Conservation (phyloP, 768 basidiomycete genomes). For the Lactarius sp. region DNA sequence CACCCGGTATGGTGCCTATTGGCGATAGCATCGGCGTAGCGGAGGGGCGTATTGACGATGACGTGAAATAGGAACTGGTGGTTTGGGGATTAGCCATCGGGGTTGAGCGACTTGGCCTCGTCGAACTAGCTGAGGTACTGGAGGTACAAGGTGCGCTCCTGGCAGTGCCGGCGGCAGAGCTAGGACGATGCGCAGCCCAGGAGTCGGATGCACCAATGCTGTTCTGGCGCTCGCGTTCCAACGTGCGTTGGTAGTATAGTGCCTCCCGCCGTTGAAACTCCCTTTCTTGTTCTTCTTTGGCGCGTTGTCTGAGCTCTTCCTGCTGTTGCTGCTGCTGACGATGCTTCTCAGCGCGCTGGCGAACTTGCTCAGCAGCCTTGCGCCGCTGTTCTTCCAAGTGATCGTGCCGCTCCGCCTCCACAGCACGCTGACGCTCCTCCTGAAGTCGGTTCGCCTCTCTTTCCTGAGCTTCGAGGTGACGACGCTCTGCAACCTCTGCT, state of each 20-base stretch:
- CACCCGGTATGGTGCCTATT: slow-evolving; percentile 13
- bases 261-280: slow-evolving; percentile 26
- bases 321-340: slow-evolving; percentile 30
- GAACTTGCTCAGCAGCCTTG: slow-evolving; percentile 32
- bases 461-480: slow-evolving; percentile 1
- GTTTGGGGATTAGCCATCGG: slow-evolving; percentile 22
- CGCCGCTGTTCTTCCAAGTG: slow-evolving; percentile 33
- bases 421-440: slow-evolving; percentile 13
- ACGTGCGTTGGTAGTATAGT: slow-evolving; percentile 19
- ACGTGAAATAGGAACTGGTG: slow-evolving; percentile 1
- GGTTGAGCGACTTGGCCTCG: slow-evolving; percentile 22
- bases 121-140: slow-evolving; percentile 22
- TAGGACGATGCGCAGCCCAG: slow-evolving; percentile 29
- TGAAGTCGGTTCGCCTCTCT: slow-evolving; percentile 13
- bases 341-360: slow-evolving; percentile 20
- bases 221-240: slow-evolving; percentile 29
- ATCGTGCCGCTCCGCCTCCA: slow-evolving; percentile 26
- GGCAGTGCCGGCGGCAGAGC: slow-evolving; percentile 19
- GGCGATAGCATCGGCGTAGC: slow-evolving; percentile 18
- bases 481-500: slow-evolving; percentile 3
- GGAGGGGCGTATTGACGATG: slow-evolving; percentile 15
- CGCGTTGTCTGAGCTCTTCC: slow-evolving; percentile 28
- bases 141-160: slow-evolving; percentile 24
- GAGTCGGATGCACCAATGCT: slow-evolving; percentile 26
- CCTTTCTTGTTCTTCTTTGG: slow-evolving; percentile 31